Conservation (phyloP, 345 rosid species). For the Populus ilicifolia region DNA sequence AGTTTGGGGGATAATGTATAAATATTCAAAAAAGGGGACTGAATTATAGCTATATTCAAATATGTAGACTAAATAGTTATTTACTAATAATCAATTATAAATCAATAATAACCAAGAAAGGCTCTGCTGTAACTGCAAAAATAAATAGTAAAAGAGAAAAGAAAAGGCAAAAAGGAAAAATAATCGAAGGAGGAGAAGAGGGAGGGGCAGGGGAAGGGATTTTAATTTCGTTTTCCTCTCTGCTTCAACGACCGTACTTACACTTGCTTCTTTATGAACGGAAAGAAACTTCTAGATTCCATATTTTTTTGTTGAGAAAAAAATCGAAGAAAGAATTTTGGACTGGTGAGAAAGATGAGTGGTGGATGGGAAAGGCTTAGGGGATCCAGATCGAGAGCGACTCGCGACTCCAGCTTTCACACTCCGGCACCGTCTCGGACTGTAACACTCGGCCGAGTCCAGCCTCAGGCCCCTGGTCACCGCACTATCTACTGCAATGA, state of each 20-base stretch:
- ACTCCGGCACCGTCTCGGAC: constrained; percentile 52
- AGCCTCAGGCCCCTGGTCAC: constrained; percentile 91
- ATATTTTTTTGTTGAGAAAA: background rate
- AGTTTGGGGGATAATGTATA: background rate
- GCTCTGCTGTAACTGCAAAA: background rate
- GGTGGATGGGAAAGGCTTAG: constrained; percentile 60
- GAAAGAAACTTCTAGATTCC: background rate
- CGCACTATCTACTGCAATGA: constrained; percentile 94
- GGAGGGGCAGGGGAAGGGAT: background rate
- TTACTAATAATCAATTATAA: background rate
- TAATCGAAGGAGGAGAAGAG: background rate
- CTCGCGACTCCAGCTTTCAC: constrained; percentile 36
- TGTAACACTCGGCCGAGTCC: constrained; percentile 85
- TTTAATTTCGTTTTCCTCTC: background rate
- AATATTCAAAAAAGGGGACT: background rate
- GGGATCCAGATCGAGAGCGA: constrained; percentile 45
- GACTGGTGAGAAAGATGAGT: constrained; percentile 37
- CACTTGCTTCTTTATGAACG: background rate
- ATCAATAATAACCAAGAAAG: background rate
- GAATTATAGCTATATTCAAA: background rate
- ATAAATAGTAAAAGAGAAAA: background rate
- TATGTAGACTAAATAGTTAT: background rate
- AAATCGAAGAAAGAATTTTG: background rate
- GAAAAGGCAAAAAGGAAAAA: background rate
- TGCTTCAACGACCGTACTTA: constrained; percentile 7